Conservation (phyloP, 768 basidiomycete genomes). For the Neoboletus subvelutipes region DNA sequence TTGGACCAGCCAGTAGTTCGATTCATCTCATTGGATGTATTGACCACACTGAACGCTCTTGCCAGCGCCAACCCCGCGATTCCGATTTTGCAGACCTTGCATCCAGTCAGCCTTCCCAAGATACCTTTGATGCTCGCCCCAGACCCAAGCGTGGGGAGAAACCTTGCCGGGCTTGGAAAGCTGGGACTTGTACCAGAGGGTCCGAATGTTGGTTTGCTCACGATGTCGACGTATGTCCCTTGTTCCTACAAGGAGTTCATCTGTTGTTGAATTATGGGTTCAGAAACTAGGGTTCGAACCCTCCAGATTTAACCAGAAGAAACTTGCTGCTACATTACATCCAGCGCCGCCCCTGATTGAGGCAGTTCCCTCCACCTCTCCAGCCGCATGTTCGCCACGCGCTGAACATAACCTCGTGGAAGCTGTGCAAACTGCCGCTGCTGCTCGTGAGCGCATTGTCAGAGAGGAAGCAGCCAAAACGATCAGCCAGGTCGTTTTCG, state of each 20-base stretch:
- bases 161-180: conserved; percentile 36
- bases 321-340: neutral
- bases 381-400: neutral
- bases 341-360: neutral
- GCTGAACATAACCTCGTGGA: neutral
- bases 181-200: conserved; percentile 39
- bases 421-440: conserved; percentile 12
- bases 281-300: conserved; percentile 10
- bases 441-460: conserved; percentile 16
- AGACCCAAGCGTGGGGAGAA: conserved; percentile 22
- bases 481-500: conserved; percentile 44
- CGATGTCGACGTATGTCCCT: conserved; percentile 30
- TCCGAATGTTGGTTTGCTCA: conserved; percentile 37
- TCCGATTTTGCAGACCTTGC: neutral
- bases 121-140: conserved; percentile 16
- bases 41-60: neutral
- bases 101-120: neutral
- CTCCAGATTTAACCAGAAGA: neutral
- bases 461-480: conserved; percentile 43
- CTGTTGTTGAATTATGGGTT: neutral
- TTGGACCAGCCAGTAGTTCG: neutral
- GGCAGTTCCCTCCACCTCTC: neutral
- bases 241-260: neutral
- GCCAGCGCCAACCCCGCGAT: neutral
- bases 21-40: neutral